A percentile compares a stretch with the other conserved stretches of the same genome.
Evolutionary conservation across 306 rosid species (phyloP).

Genomic region (Sindora glabra): DNA sequence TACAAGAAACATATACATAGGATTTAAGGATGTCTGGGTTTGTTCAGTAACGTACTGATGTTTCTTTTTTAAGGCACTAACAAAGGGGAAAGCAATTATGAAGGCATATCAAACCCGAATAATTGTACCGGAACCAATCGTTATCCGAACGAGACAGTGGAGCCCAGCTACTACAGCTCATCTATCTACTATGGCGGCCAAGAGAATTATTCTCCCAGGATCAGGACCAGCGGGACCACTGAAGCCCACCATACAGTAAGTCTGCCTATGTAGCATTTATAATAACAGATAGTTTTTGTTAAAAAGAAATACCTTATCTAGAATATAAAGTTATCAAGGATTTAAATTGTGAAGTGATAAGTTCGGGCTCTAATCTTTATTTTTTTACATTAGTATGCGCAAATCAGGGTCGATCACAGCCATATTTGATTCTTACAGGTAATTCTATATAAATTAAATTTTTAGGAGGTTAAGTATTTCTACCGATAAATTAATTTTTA

Average conservation of each 20-base stretch:
- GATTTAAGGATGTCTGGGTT: not conserved
- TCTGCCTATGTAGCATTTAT: not conserved
- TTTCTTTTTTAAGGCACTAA: conserved; percentile 20
- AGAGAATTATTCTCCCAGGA: conserved; percentile 62
- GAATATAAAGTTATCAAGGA: too few relatives aligned
- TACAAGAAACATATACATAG: not conserved
- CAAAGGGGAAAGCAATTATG: conserved; percentile 34
- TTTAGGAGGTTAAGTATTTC: too few relatives aligned
- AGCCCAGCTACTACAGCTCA: conserved; percentile 59
- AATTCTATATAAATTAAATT: too few relatives aligned
- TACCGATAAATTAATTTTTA: too few relatives aligned
- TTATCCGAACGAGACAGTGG: conserved; percentile 46
- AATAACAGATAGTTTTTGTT: too few relatives aligned
- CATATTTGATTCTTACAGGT: too few relatives aligned
- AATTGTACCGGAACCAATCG: conserved; percentile 20
- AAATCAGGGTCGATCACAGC: too few relatives aligned
- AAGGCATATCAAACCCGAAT: conserved; percentile 29
- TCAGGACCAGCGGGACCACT: conserved; percentile 39
- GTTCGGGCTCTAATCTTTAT: too few relatives aligned
- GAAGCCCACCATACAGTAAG: conserved; percentile 53
- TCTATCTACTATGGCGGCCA: conserved; percentile 88
- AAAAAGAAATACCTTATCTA: too few relatives aligned
- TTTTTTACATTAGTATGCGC: too few relatives aligned
- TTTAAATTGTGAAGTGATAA: too few relatives aligned
- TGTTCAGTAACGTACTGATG: conserved; percentile 13